Base-by-base conservation (phyloP, 257 asterid genomes). In the Penstemon davidsonii region DNA sequence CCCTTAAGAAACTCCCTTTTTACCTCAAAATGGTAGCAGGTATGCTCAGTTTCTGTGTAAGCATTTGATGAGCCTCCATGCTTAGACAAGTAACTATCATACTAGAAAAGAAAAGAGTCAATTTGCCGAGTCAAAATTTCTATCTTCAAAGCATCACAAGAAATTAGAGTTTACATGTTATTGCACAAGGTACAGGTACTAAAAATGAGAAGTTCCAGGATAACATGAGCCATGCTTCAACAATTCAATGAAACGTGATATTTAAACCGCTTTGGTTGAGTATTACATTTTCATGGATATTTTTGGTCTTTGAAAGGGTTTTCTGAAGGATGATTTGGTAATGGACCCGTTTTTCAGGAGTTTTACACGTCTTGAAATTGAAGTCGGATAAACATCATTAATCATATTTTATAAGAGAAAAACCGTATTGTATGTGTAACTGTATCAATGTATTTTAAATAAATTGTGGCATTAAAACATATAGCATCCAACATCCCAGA, bases 51-150 rank as follows among this genome's bases (percentile, higher is more conserved):
- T 78, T 94, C 99, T n/a, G 99, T 94, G 79, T 88, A 91, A 12
- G 97, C 99, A 82, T 94, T 94, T 59, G 99, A 94, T n/a, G 96
- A 84, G 15, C 99, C 99, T 71, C 99, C 99, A 76, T 85, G 99
- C 87, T 91, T 88, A 67, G 99, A 91, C 88, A 94, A 81, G 87
- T 81, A 94, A 86, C 96, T 94, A 60, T 88, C 99, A 84, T 94
- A 94, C 99, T 94, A 84, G 73, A 76, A 79, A 76, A 75, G 65
- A 62, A 66, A 81, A 76, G 70, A 65, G 88, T 82, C 84, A 83
- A 76, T 77, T 71, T 64, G 67, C 71, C 43, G 60, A 64, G 25
- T 64, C 66, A 74, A 70, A 25, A 63, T 13, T 51, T 56, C 40
- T 77, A 41, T 19, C n/a, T 42, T 69, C 70, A 53, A 58, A 55